These are phyloP conservation scores for Pseudopyricularia cyperi DNA, from an alignment of 2,329 filamentous ascomycete species.

Conservation along the genomic window DNA sequence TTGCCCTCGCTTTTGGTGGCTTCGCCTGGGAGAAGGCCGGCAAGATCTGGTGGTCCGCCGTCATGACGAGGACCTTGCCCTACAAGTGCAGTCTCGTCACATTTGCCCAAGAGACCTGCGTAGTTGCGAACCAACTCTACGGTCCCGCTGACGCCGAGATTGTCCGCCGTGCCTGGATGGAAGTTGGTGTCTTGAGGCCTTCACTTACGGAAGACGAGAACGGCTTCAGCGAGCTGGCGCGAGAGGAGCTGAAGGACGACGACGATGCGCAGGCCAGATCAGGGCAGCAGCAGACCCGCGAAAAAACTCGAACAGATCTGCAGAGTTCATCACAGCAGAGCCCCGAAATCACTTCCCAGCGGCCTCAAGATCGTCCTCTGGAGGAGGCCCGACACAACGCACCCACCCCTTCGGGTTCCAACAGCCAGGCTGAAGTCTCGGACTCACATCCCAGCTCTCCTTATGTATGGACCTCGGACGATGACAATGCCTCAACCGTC, in stretches of 20 bases:
- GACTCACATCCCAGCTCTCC: not conserved
- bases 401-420: not conserved
- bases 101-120: conserved; percentile 34
- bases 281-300: not conserved
- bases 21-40: conserved; percentile 41
- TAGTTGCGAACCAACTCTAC: conserved; percentile 29
- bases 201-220: not conserved
- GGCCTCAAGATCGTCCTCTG: too few species aligned
- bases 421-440: not conserved
- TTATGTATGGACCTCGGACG: not conserved
- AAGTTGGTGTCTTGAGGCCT: conserved; percentile 26
- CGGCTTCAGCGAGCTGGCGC: not conserved
- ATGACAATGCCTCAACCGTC: not conserved
- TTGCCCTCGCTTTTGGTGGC: conserved; percentile 32
- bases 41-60: conserved; percentile 37
- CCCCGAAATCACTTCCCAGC: too few species aligned
- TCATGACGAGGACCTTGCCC: conserved; percentile 28
- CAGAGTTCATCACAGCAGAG: not conserved
- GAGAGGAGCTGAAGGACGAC: not conserved
- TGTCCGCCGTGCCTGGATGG: conserved; percentile 32
- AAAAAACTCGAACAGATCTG: not conserved
- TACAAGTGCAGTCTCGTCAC: conserved; percentile 29
- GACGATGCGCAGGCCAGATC: not conserved
- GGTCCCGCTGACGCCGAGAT: conserved; percentile 25
- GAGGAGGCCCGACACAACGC: not conserved